phyloP scores from a whole-genome alignment of 1,284 basidiomycete species.

The Earliella scabrosa region DNA sequence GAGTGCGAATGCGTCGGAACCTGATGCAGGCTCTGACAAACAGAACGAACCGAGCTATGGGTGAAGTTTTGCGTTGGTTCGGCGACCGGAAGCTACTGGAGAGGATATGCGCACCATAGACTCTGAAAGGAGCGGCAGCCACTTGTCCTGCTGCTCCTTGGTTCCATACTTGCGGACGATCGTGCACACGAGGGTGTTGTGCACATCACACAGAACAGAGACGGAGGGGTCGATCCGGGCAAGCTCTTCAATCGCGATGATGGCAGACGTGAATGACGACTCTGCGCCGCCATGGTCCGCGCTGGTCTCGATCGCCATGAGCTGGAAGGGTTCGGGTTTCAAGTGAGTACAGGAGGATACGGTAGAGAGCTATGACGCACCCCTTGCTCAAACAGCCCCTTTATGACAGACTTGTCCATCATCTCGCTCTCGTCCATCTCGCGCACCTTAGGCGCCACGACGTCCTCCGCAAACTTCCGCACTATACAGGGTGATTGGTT shows the following conservation, averaged over 20 bases:
- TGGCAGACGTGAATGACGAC: conserved; percentile 92
- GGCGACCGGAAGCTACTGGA: background rate
- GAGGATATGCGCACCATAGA: conserved; percentile 59
- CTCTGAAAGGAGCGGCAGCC: conserved; percentile 84
- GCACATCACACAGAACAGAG: conserved; percentile 96
- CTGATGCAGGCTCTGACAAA: conserved; percentile 90
- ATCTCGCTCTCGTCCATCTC: conserved; percentile 98
- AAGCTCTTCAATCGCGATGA: conserved; percentile 97
- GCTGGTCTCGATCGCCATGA: conserved; percentile 97
- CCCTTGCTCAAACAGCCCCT: conserved; percentile 94
- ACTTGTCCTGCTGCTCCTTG: conserved; percentile 86
- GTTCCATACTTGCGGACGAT: conserved; percentile 89
- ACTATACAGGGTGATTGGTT: conserved; percentile 51
- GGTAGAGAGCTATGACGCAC: conserved; percentile 50
- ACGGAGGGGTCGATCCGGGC: conserved; percentile 97
- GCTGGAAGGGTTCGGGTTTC: conserved; percentile 46
- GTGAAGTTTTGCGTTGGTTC: background rate
- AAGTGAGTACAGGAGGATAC: background rate
- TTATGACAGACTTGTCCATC: conserved; percentile 92
- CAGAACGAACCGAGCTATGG: conserved; percentile 95
- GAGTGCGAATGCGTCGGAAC: conserved; percentile 96
- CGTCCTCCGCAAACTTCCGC: conserved; percentile 85
- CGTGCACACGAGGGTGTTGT: conserved; percentile 98
- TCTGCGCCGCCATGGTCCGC: conserved; percentile 87
- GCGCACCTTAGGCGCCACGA: conserved; percentile 88